Evolutionary conservation across 75 land plant genomes (phyloP).

Genomic region (Cupressus sempervirens): DNA sequence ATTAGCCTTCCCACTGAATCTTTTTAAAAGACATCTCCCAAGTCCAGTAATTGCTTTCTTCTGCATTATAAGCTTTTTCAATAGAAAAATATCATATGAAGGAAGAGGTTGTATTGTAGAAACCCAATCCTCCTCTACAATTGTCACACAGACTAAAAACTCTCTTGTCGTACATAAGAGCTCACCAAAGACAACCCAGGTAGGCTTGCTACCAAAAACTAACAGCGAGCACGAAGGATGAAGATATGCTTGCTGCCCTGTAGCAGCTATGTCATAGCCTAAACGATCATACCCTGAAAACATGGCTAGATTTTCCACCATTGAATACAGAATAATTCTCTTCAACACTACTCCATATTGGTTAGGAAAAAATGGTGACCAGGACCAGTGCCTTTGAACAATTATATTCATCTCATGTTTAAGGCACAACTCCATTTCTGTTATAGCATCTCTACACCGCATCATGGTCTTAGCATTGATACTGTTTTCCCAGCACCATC

Average conservation of each 20-base stretch:
- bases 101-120: conserved; percentile 33
- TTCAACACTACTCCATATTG: conserved; percentile 32
- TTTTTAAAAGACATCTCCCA: conserved; percentile 37
- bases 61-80: conserved; percentile 41
- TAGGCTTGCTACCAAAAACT: conserved; percentile 48
- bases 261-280: conserved; percentile 70
- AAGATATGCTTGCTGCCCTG: conserved; percentile 52
- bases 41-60: conserved; percentile 29
- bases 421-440: conserved; percentile 54
- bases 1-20: conserved; percentile 63
- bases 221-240: conserved; percentile 82
- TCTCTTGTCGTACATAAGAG: conserved; percentile 47
- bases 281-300: conserved; percentile 64
- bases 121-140: conserved; percentile 45
- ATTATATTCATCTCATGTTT: conserved; percentile 35
- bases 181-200: conserved; percentile 75
- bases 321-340: conserved; percentile 53
- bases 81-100: conserved; percentile 30
- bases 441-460: conserved; percentile 57
- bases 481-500: conserved; percentile 83
- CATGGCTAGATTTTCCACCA: conserved; percentile 68
- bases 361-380: conserved; percentile 36
- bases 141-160: conserved; percentile 73
- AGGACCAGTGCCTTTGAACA: conserved; percentile 51
- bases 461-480: conserved; percentile 76